Evolutionary conservation across 805 yeast genomes (phyloP), one percentile per base, ranked within the genome.

Genomic region (Barnettozyma sucrosica): DNA sequence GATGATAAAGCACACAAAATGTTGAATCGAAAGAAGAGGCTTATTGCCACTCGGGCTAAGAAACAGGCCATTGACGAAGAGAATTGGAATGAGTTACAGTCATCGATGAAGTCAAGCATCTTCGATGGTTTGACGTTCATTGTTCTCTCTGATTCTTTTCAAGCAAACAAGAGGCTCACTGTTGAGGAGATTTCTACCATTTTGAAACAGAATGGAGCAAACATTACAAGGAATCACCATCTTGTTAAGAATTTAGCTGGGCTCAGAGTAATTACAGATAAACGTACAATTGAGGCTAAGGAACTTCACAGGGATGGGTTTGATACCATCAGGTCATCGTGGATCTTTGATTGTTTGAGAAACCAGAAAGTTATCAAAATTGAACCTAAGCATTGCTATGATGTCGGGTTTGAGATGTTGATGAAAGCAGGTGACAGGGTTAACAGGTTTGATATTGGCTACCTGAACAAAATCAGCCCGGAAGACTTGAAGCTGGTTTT

Each of bases 331-430:
- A 72, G 65, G 44, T 89, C 95, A 1, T 61, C 66, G 26, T 92
- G 96, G 96, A 61, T 88, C 6, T 68, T 79, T 40, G 90, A 86
- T 53, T 80, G 93, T 55, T 66, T 86, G 3, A 57, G 62, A 16
- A 60, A 67, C 13, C 56, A 62, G 1, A 44, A 55, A 2, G 41
- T 80, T 2, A 62, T 87, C 0, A 73, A 72, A 2, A 54, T 85
- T 7, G 95, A 86, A 54, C 85, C 87, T 0, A 58, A 62, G 19
- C 83, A 87, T 56, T 68, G 83, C 34, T 74, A 76, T 23, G 55
- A 54, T 43, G 77, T 74, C 2, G 68, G 70, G 5, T 60, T 67
- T 3, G 49, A 46, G 0, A 51, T 70, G 20, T 43, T 55, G 18
- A 52, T 52, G 1, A 46, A 49, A 4, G 64, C 75, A 4, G 13